Evolutionary conservation across 2,329 filamentous ascomycete genomes (phyloP).

Genomic region (Talaromyces sp.): DNA sequence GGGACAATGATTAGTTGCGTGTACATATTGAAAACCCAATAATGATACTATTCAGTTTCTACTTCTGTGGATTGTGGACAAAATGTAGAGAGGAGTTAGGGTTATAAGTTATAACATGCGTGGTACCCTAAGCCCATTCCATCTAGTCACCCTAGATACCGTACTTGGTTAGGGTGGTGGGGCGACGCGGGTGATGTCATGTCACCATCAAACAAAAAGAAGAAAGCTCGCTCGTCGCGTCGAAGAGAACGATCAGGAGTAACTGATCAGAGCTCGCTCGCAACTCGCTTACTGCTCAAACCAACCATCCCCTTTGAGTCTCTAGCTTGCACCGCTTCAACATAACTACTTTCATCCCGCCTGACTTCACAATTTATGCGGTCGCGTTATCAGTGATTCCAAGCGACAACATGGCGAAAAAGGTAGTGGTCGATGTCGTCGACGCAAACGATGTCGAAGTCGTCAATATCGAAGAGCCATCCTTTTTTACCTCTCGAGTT

Average conservation of each 20-base stretch:
- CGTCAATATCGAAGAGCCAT: background rate
- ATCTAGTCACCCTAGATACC: background rate
- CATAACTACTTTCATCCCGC: background rate
- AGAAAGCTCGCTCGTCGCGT: constrained; percentile 8
- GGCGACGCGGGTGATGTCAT: constrained; percentile 34
- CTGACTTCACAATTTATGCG: background rate
- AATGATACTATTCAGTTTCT: background rate
- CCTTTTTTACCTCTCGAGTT: background rate
- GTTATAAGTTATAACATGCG: background rate
- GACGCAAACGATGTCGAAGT: background rate
- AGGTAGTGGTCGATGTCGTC: background rate
- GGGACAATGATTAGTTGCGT: constrained; percentile 28
- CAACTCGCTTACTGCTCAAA: background rate
- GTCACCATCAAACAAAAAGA: constrained; percentile 27
- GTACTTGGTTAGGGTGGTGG: background rate
- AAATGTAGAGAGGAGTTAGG: background rate
- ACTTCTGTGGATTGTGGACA: background rate
- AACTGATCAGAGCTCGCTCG: too few species aligned
- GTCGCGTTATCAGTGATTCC: background rate
- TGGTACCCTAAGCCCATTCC: background rate
- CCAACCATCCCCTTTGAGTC: background rate
- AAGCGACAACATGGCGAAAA: constrained; percentile 1
- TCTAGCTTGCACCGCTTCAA: background rate
- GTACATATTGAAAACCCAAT: constrained; percentile 2
- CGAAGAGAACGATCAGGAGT: background rate